Percentiles rank a stretch among this genome's conserved stretches.
These are phyloP conservation scores for Trichoderma breve DNA, from an alignment of 2,329 filamentous ascomycete species.

Conservation along the genomic window DNA sequence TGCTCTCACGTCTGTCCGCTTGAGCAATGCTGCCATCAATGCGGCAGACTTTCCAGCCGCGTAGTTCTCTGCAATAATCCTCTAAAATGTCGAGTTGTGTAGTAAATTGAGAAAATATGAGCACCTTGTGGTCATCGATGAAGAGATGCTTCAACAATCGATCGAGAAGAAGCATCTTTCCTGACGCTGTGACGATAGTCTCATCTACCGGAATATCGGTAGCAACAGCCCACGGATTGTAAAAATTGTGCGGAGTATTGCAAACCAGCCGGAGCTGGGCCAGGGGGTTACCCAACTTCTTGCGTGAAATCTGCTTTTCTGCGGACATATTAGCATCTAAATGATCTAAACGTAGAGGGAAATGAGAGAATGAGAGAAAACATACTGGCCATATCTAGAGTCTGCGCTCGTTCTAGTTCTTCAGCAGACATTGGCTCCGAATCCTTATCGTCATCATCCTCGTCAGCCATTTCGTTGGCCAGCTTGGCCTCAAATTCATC, in stretches of 20 bases:
- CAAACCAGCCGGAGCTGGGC: constrained; percentile 91
- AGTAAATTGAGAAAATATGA: constrained; percentile 97
- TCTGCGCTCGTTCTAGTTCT: constrained; percentile 64
- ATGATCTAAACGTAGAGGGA: not conserved
- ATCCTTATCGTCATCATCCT: constrained; percentile 37
- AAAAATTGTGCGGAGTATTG: constrained; percentile 95
- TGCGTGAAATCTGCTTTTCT: constrained; percentile 82
- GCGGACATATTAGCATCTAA: constrained; percentile 28
- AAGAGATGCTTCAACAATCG: constrained; percentile 77
- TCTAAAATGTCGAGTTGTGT: constrained; percentile 89
- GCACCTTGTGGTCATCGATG: constrained; percentile 74
- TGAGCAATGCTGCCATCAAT: constrained; percentile 89
- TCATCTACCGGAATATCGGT: constrained; percentile 67
- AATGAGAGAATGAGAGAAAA: constrained; percentile 21
- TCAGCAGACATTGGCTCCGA: constrained; percentile 46
- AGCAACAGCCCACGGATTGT: constrained; percentile 76
- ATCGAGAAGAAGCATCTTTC: constrained; percentile 94
- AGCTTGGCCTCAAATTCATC: constrained; percentile 79
- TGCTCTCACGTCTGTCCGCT: constrained; percentile 65
- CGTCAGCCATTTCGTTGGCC: constrained; percentile 56
- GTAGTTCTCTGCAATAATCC: constrained; percentile 75
- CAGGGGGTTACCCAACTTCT: constrained; percentile 89
- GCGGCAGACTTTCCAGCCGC: constrained; percentile 77
- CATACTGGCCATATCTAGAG: constrained; percentile 73
- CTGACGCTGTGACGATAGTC: constrained; percentile 78